phyloP scores from a whole-genome alignment of 768 basidiomycete species.

The Termitomyces eurrhizus region DNA sequence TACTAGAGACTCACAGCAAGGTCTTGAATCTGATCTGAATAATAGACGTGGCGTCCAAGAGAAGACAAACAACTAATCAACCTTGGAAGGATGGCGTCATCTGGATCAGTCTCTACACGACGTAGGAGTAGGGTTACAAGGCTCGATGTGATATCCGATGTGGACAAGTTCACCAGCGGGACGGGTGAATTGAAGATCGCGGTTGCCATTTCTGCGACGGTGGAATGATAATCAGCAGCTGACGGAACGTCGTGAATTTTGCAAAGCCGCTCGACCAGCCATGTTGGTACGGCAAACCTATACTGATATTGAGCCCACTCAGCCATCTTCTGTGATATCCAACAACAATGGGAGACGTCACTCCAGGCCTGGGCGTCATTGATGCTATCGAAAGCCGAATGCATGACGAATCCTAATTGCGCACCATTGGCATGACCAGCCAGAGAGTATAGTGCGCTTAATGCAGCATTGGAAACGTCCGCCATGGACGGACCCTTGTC shows the following conservation, averaged over 20 bases:
- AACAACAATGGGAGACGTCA: conserved; percentile 69
- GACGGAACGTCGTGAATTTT: conserved; percentile 52
- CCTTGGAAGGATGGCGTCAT: conserved; percentile 61
- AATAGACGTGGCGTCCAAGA: conserved; percentile 88
- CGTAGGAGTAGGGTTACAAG: conserved; percentile 73
- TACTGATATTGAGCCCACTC: conserved; percentile 94
- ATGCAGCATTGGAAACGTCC: conserved; percentile 72
- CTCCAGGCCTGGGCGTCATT: conserved; percentile 62
- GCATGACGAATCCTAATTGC: conserved; percentile 71
- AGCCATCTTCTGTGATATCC: conserved; percentile 74
- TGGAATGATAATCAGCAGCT: conserved; percentile 47
- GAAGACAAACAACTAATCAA: conserved; percentile 79
- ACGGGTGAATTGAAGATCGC: conserved; percentile 79
- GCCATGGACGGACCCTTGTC: conserved; percentile 73
- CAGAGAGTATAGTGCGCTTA: conserved; percentile 69
- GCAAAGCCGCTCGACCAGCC: conserved; percentile 74
- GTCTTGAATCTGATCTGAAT: conserved; percentile 94
- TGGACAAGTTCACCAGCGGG: conserved; percentile 85
- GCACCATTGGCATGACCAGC: conserved; percentile 71
- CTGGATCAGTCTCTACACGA: conserved; percentile 53
- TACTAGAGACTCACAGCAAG: conserved; percentile 48
- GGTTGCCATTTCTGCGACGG: conserved; percentile 75
- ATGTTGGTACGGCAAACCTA: conserved; percentile 84
- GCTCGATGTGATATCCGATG: conserved; percentile 82
- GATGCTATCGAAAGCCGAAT: conserved; percentile 67